Base-by-base conservation (phyloP, 1,284 basidiomycete genomes). In the Cryptococcus sp. region DNA sequence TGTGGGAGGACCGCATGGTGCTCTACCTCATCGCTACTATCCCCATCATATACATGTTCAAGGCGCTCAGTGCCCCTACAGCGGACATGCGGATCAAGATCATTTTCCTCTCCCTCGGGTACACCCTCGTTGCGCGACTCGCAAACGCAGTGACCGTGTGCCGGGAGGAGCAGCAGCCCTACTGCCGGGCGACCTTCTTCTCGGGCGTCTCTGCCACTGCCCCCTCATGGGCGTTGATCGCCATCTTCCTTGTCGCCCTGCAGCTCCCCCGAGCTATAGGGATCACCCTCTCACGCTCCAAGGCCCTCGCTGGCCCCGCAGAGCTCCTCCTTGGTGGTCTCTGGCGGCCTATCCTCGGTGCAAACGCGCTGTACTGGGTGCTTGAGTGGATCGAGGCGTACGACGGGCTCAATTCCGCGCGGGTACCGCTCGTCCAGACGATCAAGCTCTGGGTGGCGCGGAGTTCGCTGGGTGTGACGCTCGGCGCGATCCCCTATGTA, bases 121-220 rank as follows among this genome's bases (percentile, higher is more conserved):
- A 87, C 59, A 84, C 87, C 0, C 66, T 83, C n/a, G 85, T 87
- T 59, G 81, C 88, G 5, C 84, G 94, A 11, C 69, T 90, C 13
- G 87, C 91, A 70, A 82, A 85, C 0, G 73, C 83, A 53, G 87
- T 87, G 68, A 90, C 91, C 0, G 85, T 94, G 0, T 98, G 95
- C 71, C 81, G 96, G 52, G 96, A 98, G 73, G 96, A 98, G 72
- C 95, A 98, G 75, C 87, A 89, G 46, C 87, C 90, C 0, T 87
- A 73, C 56, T 97, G 94, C 72, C 80, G 82, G 55, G 86, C 91
- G 51, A 93, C 91, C 0, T 97, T 94, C 79, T 94, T 89, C 72
- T 80, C 85, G 0, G 86, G 86, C 0, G 83, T 86, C 0, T 83
- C 85, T 2, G 82, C 87, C 1, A 78, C 82, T 1, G 83, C 89